Conservation (phyloP, 805 yeast genomes). For the Monosporozyma yasuniensis region DNA sequence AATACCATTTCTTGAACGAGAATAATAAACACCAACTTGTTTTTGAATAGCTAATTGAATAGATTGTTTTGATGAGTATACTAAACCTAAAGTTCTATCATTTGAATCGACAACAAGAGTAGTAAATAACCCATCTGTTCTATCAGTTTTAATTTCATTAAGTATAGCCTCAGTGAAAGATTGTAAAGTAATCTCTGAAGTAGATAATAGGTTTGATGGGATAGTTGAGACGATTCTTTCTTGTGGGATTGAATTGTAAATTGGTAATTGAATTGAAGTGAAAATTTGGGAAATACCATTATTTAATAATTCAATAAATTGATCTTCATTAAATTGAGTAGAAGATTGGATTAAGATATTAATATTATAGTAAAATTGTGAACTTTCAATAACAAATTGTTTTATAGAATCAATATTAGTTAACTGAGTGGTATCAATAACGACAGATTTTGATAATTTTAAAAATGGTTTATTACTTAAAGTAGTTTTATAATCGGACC, state of each 20-base stretch:
- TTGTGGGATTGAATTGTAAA: constrained; percentile 37
- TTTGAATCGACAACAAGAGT: constrained; percentile 68
- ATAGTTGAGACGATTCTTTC: constrained; percentile 32
- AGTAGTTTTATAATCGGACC: constrained; percentile 9
- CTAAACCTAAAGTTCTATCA: constrained; percentile 76
- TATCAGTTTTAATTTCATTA: constrained; percentile 60
- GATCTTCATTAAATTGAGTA: constrained; percentile 30
- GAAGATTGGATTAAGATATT: constrained; percentile 22
- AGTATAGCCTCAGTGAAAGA: constrained; percentile 28
- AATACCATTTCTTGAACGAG: constrained; percentile 76
- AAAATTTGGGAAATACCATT: constrained; percentile 47
- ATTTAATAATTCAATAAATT: constrained; percentile 48
- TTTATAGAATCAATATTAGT: constrained; percentile 13
- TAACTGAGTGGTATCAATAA: constrained; percentile 19
- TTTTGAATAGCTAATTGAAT: constrained; percentile 73
- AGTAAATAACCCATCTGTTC: constrained; percentile 77
- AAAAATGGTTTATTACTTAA: constrained; percentile 16
- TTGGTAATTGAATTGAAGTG: constrained; percentile 7
- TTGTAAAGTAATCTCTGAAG: constrained; percentile 11
- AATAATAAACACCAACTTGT: constrained; percentile 84
- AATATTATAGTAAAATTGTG: constrained; percentile 13
- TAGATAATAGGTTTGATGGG: constrained; percentile 3
- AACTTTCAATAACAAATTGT: constrained; percentile 10
- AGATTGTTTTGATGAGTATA: constrained; percentile 79
- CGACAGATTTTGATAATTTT: constrained; percentile 21